Percentiles rank a stretch among this genome's conserved stretches.
Conservation (phyloP, 495 filamentous ascomycete species). For the Neurospora sp. region DNA sequence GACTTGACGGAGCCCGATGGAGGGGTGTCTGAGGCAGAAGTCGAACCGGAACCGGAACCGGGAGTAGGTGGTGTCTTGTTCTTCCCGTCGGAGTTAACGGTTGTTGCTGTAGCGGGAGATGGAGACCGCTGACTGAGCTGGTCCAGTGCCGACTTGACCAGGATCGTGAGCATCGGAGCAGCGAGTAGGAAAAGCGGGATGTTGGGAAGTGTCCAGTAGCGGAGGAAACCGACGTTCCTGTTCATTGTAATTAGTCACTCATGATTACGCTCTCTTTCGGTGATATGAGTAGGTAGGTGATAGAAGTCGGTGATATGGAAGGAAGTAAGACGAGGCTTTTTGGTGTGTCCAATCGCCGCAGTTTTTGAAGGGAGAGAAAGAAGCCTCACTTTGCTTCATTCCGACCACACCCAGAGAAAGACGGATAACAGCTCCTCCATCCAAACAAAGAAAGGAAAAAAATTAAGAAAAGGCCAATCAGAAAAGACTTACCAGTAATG, state of each 20-base stretch:
- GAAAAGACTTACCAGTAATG: conserved; percentile 67
- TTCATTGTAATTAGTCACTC: conserved; percentile 1
- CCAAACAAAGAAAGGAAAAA: neutral
- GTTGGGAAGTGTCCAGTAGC: conserved; percentile 85
- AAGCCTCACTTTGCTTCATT: neutral
- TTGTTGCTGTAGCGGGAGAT: neutral
- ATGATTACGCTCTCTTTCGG: neutral
- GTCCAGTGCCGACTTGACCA: conserved; percentile 53
- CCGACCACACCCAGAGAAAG: neutral
- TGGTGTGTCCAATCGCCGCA: neutral
- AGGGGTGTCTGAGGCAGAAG: neutral
- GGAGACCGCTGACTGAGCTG: conserved; percentile 12
- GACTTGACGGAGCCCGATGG: conserved; percentile 1
- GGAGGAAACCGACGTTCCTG: conserved; percentile 79
- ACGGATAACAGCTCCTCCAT: neutral
- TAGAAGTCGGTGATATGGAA: neutral
- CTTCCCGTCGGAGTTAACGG: neutral
- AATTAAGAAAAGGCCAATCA: neutral
- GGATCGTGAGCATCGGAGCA: conserved; percentile 61
- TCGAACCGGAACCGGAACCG: neutral
- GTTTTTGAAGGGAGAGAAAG: neutral
- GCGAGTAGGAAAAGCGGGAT: conserved; percentile 82
- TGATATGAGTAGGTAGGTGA: neutral
- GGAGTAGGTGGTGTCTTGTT: neutral
- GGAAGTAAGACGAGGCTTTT: neutral